Evolutionary conservation across 805 yeast species (phyloP).

Genomic region (Candida sphagnicola): DNA sequence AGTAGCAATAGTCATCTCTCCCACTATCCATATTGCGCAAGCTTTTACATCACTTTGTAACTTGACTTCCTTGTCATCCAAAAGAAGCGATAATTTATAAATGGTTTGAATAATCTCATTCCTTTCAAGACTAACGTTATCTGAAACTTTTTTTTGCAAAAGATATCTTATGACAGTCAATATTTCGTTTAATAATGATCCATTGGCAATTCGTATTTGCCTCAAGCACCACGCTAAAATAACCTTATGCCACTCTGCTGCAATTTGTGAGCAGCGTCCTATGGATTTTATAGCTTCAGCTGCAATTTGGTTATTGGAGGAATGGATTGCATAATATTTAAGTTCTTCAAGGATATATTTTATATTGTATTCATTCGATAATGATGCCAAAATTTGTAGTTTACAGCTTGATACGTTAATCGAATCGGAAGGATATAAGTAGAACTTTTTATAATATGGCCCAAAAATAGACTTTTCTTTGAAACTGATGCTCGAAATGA

Average conservation of each 20-base stretch:
- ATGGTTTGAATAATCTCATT: conserved; percentile 51
- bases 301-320: conserved; percentile 17
- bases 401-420: conserved; percentile 46
- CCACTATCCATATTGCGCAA: conserved; percentile 85
- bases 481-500: conserved; percentile 37
- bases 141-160: conserved; percentile 48
- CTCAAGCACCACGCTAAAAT: conserved; percentile 63
- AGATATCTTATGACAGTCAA: conserved; percentile 69
- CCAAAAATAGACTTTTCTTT: conserved; percentile 29
- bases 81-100: conserved; percentile 39
- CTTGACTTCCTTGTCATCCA: conserved; percentile 17
- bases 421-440: conserved; percentile 53
- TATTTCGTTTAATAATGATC: conserved; percentile 53
- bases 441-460: conserved; percentile 44
- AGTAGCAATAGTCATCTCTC: conserved; percentile 58
- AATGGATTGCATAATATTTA: conserved; percentile 42
- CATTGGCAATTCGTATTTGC: conserved; percentile 35
- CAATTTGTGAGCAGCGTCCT: conserved; percentile 53
- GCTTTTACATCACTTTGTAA: conserved; percentile 59
- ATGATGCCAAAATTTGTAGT: conserved; percentile 54
- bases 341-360: conserved; percentile 55
- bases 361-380: conserved; percentile 54
- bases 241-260: conserved; percentile 45
- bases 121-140: conserved; percentile 8
- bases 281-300: conserved; percentile 56